Evolutionary conservation across 164 flowering plant species (phyloP).

Genomic region (Liriodendron chinense): DNA sequence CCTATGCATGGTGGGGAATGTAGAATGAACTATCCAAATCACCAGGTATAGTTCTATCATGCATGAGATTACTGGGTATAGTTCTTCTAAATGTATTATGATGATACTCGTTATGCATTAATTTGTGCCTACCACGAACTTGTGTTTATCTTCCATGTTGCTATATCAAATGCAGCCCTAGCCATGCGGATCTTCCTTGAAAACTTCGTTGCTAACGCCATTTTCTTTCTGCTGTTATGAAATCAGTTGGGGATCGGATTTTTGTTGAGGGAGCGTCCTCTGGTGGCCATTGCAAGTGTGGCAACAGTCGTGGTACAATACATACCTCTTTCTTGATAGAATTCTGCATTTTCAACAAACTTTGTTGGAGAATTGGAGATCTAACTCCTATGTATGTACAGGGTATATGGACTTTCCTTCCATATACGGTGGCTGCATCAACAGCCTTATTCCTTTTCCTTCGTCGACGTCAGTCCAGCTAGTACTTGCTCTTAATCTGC

Average conservation of each 20-base stretch:
- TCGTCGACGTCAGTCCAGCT: constrained; percentile 31
- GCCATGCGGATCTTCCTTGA: not conserved
- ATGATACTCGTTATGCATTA: no score
- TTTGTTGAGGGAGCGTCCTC: constrained; percentile 67
- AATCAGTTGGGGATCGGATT: constrained; percentile 57
- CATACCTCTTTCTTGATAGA: not conserved
- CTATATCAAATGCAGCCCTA: no score
- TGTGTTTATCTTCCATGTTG: no score
- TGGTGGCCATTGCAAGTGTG: constrained; percentile 73
- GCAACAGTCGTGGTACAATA: constrained; percentile 71
- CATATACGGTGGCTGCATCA: constrained; percentile 65
- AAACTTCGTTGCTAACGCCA: not conserved
- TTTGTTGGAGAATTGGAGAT: not conserved
- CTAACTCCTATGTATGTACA: constrained; percentile 30
- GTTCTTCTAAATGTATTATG: no score
- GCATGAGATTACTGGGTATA: no score
- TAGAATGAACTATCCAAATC: no score
- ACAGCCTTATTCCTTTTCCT: constrained; percentile 60
- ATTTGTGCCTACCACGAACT: no score
- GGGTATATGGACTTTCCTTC: constrained; percentile 83
- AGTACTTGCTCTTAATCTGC: not conserved
- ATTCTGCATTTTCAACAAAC: not conserved
- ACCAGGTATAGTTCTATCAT: no score
- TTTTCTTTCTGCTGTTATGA: not conserved
- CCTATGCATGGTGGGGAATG: no score